Evolutionary conservation across 495 filamentous ascomycete genomes (phyloP), one percentile per base, ranked within the genome.

Genomic region (Penicillium cinerascens): DNA sequence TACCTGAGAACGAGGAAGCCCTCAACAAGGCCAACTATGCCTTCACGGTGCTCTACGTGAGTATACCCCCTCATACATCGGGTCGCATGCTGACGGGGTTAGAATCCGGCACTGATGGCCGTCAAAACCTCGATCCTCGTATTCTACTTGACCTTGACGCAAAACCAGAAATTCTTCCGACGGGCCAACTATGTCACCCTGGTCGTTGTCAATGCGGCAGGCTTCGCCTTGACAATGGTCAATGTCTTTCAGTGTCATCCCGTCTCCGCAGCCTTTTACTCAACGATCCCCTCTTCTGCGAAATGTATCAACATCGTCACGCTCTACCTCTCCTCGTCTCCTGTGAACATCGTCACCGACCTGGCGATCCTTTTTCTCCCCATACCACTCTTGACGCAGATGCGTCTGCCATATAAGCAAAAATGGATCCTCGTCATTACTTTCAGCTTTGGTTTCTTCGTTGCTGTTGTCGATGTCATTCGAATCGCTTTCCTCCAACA

Each of bases 171-270:
- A 56, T 71, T 89, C 26, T 84, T 91, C 60, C 80, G 83, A 55
- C 81, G 82, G 70, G 78, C 82, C 2, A 89, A 86, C 20, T 87
- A 87, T 72, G 76, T 74, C 16, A 88, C 87, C 2, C 68, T 95
- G 6, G 67, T 72, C 27, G 81, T 91, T 15, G 90, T 93, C 44
- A 92, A 92, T 61, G 67, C 80, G 2, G 87, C 87, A 18, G 92
- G 92, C 7, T 57, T 85, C 5, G 85, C 89, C 10, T 72, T 97
- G 58, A 93, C 89, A 2, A 75, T 96, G 38, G 74, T 95, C 66
- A 95, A 92, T 64, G 82, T 92, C 59, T 89, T 96, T 56, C 92
- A 95, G 74, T 97, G 92, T 66, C 67, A 66, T n/a, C 92, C 92
- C 3, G 67, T 91, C 41, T 55, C 64, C 29, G 86, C 86, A 39